phyloP scores from a whole-genome alignment of 371 early-diverging fungal genomes.

The Apophysomyces sp. region DNA sequence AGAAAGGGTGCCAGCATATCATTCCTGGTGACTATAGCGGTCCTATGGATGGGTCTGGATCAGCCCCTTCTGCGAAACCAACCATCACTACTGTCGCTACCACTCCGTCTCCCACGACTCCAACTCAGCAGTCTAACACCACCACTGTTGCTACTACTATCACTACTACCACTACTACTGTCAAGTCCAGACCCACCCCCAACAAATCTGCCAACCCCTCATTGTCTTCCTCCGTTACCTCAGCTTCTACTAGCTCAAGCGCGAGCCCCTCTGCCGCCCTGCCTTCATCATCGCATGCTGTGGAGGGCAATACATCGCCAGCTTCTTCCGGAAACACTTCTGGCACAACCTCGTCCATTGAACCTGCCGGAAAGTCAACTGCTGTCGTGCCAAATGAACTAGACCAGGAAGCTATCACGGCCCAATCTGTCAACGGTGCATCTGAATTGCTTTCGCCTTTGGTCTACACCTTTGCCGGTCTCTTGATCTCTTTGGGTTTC shows the following conservation, averaged over 20 bases:
- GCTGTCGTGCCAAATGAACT: background rate
- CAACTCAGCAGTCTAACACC: background rate
- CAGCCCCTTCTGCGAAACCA: background rate
- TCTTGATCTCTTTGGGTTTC: background rate
- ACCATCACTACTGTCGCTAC: background rate
- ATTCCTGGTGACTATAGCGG: constrained; percentile 57
- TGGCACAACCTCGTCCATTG: background rate
- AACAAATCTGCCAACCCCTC: background rate
- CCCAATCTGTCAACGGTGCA: background rate
- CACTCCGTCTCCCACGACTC: background rate
- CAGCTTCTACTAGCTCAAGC: background rate
- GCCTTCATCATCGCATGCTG: background rate
- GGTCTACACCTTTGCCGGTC: background rate
- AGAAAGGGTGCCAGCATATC: constrained; percentile 52
- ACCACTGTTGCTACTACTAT: background rate
- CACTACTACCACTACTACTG: background rate
- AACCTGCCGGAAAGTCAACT: background rate
- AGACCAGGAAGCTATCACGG: background rate
- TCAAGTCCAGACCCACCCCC: background rate
- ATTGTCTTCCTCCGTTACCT: background rate
- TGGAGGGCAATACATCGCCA: background rate
- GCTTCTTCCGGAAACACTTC: background rate
- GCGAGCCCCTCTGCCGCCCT: background rate
- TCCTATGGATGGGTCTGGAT: constrained; percentile 21
- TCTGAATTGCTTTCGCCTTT: background rate